Base-by-base conservation (phyloP, 2,329 filamentous ascomycete genomes). In the Paramyrothecium sp. region DNA sequence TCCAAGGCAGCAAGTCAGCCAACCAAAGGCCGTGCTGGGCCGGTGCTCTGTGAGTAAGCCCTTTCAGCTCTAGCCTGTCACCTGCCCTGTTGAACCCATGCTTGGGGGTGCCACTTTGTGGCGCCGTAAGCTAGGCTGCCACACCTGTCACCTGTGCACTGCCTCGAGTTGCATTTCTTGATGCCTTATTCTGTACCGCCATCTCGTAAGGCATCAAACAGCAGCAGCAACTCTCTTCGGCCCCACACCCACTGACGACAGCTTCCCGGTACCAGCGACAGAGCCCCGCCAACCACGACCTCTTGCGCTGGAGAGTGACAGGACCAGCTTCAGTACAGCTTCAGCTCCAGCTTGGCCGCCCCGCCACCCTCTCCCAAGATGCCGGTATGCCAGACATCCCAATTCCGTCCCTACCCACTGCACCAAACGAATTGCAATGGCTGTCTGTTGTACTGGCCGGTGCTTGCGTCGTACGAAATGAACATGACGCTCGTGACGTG, bases 301-400 rank as follows among this genome's bases (percentile, higher is more conserved):
- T 55, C 56, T 58, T 58, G 54, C 59, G 55, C 54, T 56, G 51
- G 34, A 54, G 54, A 47, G 47, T 46, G 34, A 44, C 38, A 44
- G 38, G 38, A 44, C 38, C 38, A 44, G 38, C 38, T 44, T 44
- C 38, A 16, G n/a, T 48, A 54, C 61, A 67, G 60, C 62, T 63
- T 67, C 58, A 67, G 60, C 62, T 63, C 67, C 58, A 61, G 56
- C 57, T 57, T 53, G 60, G 60, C 58, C 53, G 58, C 58, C 55
- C 58, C 44, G 58, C 61, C 50, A 59, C 53, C 61, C 63, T 69
- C 58, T 66, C 3, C 68, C 74, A 79, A 73, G 63, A 81, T 80
- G 78, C 78, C 78, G 70, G 78, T 80, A 76, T 53, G 78, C n/a
- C 71, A 38, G 49, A 38, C 46, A 56, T 58, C 44, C 22, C 52